Evolutionary conservation across 176 grass and related monocot species (phyloP), one percentile per base, ranked within the genome.

Genomic region (Thinopyrum elongatum): DNA sequence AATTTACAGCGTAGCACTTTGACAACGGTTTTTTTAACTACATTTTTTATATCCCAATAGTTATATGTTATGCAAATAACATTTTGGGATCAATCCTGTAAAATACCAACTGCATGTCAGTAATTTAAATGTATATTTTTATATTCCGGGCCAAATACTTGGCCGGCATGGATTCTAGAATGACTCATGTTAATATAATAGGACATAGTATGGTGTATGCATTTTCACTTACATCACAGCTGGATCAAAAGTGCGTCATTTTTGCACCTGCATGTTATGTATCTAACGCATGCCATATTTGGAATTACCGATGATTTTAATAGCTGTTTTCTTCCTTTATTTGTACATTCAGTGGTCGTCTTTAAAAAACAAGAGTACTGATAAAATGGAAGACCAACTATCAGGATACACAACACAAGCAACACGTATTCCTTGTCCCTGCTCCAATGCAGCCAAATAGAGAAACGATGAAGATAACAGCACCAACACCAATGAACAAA

Each of bases 331-430:
- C 38, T 84, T 61, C 49, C 49, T 36, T 61, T 27, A 66, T 66
- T 74, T 60, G 28, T 74, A 28, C 70, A 79, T 33, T 74, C 23
- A 60, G 27, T 77, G 60, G 35, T 21, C 38, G 19, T 31, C 65
- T 67, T 80, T 57, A 55, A 57, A 31, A 84, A 34, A 75, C 33
- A 8, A 78, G 21, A 44, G 57, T 19, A 88, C 59, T 26, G 38
- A 85, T 31, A 53, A 76, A 80, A 65, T 77, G 73, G 82, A 21
- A 80, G 75, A 58, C 63, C 86, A 14, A 64, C 47, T 63, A 78
- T 71, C 0, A 97, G 90, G 94, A 97, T 97, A 97, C 94, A 62
- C 88, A 94, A 75, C 87, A 97, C 89, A 97, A 88, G 88, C 94
- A 97, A 88, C 94, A 97, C 16, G 87, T 87, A 70, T 88, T 97